Base-by-base conservation (phyloP, 768 basidiomycete genomes). In the Tulasnella sp. region DNA sequence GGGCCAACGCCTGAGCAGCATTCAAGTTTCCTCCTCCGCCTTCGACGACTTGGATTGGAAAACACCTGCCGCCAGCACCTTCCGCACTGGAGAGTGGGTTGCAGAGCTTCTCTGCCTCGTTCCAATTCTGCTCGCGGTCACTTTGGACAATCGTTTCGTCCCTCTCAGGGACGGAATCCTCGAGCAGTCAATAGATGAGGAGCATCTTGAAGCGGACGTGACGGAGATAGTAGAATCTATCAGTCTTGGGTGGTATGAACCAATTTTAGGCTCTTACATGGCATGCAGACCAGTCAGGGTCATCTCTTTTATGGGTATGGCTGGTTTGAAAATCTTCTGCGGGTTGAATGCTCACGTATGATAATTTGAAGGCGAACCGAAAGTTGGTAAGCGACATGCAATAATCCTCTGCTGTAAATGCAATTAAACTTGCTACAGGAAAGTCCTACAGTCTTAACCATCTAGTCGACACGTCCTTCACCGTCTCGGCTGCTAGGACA, bases 41-140 rank as follows among this genome's bases (percentile, higher is more conserved):
- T n/a, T n/a, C n/a, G n/a, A n/a, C n/a, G n/a, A n/a, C n/a, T n/a
- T n/a, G n/a, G n/a, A n/a, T n/a, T n/a, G n/a, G n/a, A 85, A 85
- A 21, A 85, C 86, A 0, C n/a, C n/a, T n/a, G n/a, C n/a, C n/a
- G n/a, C n/a, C n/a, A n/a, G n/a, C n/a, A n/a, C n/a, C n/a, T n/a
- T n/a, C n/a, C n/a, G n/a, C n/a, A n/a, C n/a, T n/a, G 91, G 91
- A 56, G 90, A 92, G 83, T 92, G 91, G 91, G 83, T 92, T 0
- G 90, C 89, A 0, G 89, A 90, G 24, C 83, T 91, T 14, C 80
- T 92, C 1, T 92, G 91, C 77, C 84, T 92, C 34, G 91, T 92
- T 68, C 91, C 91, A 0, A 92, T 92, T 42, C 91, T 92, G 39
- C 86, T 92, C 38, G 91, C 91, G 0, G 82, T 92, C 36, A 88